Conservation (phyloP, 2,329 filamentous ascomycete species). For the Helminthosporium solani region DNA sequence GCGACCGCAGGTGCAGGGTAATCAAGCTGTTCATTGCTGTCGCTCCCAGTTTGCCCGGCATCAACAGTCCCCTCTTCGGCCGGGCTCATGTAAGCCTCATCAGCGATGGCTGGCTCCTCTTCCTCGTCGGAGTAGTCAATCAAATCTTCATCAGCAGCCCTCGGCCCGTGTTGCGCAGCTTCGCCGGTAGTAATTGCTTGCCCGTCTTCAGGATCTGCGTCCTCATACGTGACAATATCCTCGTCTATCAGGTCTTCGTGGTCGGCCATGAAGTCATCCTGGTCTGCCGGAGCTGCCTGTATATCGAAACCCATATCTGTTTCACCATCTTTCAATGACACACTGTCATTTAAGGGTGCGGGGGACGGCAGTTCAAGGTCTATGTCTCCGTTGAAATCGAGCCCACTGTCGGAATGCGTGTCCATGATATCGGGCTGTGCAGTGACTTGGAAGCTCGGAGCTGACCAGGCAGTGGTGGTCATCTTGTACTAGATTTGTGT, state of each 20-base stretch:
- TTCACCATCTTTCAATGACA: constrained; percentile 56
- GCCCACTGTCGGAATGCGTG: constrained; percentile 52
- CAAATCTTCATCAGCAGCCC: constrained; percentile 28
- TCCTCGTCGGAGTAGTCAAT: constrained; percentile 41
- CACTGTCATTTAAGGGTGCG: constrained; percentile 41
- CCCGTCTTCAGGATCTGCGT: constrained; percentile 10
- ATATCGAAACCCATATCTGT: constrained; percentile 26
- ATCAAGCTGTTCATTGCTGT: neutral
- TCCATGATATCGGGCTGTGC: constrained; percentile 57
- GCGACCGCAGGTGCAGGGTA: neutral
- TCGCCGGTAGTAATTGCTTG: constrained; percentile 1
- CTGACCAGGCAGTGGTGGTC: constrained; percentile 23
- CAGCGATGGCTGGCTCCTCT: constrained; percentile 1
- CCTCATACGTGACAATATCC: constrained; percentile 20
- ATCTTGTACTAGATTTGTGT: constrained; percentile 12
- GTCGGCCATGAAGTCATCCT: constrained; percentile 43
- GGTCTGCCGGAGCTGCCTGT: constrained; percentile 18
- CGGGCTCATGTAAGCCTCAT: neutral
- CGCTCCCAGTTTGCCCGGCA: neutral
- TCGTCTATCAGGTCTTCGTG: constrained; percentile 34
- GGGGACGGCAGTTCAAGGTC: constrained; percentile 30
- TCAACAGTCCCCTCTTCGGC: neutral
- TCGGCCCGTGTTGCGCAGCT: constrained; percentile 6
- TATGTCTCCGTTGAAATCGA: constrained; percentile 60
- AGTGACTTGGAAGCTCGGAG: constrained; percentile 32